Conservation (phyloP, 2,329 filamentous ascomycete genomes). For the Neonectria coccinea region DNA sequence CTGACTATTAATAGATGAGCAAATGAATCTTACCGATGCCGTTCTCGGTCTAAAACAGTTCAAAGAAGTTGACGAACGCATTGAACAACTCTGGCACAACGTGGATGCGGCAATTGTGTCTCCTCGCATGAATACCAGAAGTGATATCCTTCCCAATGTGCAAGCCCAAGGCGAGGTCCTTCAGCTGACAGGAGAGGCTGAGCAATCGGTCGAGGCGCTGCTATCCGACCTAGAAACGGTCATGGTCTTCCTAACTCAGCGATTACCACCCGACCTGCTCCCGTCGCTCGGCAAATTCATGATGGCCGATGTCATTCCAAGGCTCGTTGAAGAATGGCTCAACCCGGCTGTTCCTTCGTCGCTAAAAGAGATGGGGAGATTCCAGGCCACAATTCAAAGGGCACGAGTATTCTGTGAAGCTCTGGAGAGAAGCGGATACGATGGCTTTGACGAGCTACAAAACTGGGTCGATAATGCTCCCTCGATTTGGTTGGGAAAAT, state of each 20-base stretch:
- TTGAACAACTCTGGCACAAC: constrained; percentile 71
- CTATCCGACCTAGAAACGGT: constrained; percentile 65
- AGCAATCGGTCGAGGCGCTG: constrained; percentile 61
- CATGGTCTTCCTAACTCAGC: constrained; percentile 63
- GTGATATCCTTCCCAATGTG: constrained; percentile 53
- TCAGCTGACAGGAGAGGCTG: constrained; percentile 55
- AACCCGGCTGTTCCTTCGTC: constrained; percentile 80
- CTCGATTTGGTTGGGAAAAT: constrained; percentile 85
- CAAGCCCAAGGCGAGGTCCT: constrained; percentile 57
- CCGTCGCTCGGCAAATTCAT: constrained; percentile 74
- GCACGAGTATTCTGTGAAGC: constrained; percentile 73
- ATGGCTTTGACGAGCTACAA: constrained; percentile 70
- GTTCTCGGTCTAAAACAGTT: constrained; percentile 68
- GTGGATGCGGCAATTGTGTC: constrained; percentile 71
- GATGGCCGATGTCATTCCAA: constrained; percentile 75
- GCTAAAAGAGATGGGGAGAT: constrained; percentile 75
- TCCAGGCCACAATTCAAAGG: constrained; percentile 76
- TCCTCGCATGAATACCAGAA: constrained; percentile 65
- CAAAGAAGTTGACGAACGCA: constrained; percentile 70
- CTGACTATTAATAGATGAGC: constrained; percentile 56
- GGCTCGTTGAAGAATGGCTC: constrained; percentile 80
- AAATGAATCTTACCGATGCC: constrained; percentile 65
- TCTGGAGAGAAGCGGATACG: constrained; percentile 73
- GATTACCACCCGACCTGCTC: constrained; percentile 66
- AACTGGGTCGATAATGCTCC: constrained; percentile 87